Evolutionary conservation across 2,329 filamentous ascomycete genomes (phyloP).

Genomic region (Fusarium robinianum): DNA sequence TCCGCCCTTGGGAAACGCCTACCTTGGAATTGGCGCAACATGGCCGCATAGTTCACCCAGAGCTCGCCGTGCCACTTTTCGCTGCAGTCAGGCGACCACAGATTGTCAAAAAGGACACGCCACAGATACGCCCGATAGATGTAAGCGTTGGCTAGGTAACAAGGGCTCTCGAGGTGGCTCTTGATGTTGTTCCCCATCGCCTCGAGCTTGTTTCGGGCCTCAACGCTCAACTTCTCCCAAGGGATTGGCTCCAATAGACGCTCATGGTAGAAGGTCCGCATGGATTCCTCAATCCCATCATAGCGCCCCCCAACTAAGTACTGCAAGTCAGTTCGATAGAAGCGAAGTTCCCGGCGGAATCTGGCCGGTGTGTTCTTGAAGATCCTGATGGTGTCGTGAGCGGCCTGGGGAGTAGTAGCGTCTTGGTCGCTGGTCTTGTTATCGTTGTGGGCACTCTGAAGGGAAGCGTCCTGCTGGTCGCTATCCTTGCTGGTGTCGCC

Average conservation of each 20-base stretch:
- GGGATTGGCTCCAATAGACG: neutral
- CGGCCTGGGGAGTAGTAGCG: no score
- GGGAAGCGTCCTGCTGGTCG: neutral
- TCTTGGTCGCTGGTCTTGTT: no score
- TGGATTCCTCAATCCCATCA: neutral
- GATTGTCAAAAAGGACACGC: neutral
- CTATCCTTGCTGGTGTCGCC: neutral
- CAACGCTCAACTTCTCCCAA: neutral
- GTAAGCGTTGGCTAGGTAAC: no score
- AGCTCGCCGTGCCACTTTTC: conserved; percentile 3
- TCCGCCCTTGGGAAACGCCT: neutral
- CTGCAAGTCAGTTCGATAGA: neutral
- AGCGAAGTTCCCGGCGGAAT: no score
- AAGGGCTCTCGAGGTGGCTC: neutral
- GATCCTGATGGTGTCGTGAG: no score
- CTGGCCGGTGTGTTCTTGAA: no score
- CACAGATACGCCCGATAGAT: neutral
- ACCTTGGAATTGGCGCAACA: conserved; percentile 2
- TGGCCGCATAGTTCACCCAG: neutral
- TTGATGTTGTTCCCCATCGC: conserved; percentile 1
- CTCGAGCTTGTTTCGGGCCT: conserved; percentile 1
- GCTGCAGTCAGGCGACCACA: neutral
- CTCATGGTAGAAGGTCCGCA: no score
- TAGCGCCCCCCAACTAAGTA: no score
- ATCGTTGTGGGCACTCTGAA: no score